Evolutionary conservation across 768 basidiomycete genomes (phyloP), one percentile per base, ranked within the genome.

Genomic region (Collybiopsis luxurians): DNA sequence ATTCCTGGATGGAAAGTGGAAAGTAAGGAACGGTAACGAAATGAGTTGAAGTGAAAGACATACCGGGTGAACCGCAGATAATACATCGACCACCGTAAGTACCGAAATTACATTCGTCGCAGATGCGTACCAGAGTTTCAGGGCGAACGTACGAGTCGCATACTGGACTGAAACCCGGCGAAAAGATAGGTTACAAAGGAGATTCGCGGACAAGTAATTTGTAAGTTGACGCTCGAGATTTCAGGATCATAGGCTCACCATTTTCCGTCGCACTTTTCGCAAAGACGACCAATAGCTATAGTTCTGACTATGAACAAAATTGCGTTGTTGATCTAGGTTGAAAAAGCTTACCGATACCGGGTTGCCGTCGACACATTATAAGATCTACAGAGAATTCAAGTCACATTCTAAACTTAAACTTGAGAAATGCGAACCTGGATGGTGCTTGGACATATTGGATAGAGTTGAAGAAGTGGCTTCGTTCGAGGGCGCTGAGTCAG

Each of bases 91-190:
- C 96, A 23, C 97, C 95, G 69, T 97, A 97, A 44, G 94, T 96
- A 63, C 95, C 92, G 75, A 98, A 99, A 73, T 98, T 98, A 74
- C 97, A 99, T 77, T 99, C 97, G 70, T 99, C 97, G 72, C 97
- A 99, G 63, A 98, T 98, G 60, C 96, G 85, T 57, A 98, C 97
- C 61, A 98, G 82, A 23, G 96, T 98, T 75, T 96, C 95, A 65
- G 97, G 97, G 64, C 97, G 85, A 60, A 99, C 97, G 75, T 98
- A 98, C 56, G 96, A 98, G 77, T 99, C 96, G 77, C 96, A 99
- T 44, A 98, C 92, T 9, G 96, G 96, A 71, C 96, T 99, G 45
- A 27, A n/a, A n/a, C n/a, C n/a, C n/a, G n/a, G n/a, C n/a, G 40
- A 38, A 31, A 26, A 24, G 55, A 27, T 15, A 13, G 3, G 28